phyloP scores from a whole-genome alignment of 495 filamentous ascomycete species.

The Usnea hakonensis region DNA sequence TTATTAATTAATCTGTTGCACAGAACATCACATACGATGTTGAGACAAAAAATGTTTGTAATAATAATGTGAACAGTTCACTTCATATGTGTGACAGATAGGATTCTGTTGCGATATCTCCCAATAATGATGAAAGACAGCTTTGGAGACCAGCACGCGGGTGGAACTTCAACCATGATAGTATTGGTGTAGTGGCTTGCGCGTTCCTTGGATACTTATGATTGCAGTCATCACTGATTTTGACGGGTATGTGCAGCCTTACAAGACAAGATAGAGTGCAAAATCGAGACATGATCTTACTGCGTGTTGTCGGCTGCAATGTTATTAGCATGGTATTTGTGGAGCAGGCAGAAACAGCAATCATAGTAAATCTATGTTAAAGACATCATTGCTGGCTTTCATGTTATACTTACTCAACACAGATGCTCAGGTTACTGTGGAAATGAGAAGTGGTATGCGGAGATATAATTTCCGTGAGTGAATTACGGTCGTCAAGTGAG shows the following conservation, averaged over 20 bases:
- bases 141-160: too few species aligned
- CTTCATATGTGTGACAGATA: too few species aligned
- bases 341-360: background rate
- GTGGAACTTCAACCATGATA: too few species aligned
- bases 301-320: background rate
- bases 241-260: conserved; percentile 5
- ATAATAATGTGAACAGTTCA: too few species aligned
- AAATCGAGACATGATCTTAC: conserved; percentile 4
- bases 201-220: too few species aligned
- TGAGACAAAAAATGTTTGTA: too few species aligned
- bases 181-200: too few species aligned
- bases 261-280: background rate
- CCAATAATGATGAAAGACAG: too few species aligned
- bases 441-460: background rate
- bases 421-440: background rate
- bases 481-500: background rate
- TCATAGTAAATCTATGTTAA: background rate
- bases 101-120: too few species aligned
- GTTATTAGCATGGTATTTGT: background rate
- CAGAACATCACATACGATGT: too few species aligned
- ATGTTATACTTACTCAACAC: background rate
- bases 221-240: background rate
- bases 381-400: background rate
- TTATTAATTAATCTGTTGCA: too few species aligned
- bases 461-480: background rate